phyloP scores from a whole-genome alignment of 768 basidiomycete genomes.

The Auriscalpium orientale region DNA sequence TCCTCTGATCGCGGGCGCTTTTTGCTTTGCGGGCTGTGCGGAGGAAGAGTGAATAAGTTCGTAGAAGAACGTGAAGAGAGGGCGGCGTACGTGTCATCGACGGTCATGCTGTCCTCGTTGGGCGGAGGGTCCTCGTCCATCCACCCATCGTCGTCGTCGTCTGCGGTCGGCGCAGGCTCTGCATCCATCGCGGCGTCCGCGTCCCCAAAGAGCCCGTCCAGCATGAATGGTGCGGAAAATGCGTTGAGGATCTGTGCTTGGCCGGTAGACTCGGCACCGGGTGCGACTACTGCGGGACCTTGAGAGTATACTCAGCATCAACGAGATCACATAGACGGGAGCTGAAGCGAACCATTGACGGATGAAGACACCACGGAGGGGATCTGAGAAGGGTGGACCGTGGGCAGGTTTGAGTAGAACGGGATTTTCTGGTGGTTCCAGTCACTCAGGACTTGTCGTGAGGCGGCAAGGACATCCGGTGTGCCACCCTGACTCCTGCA shows the following conservation, averaged over 20 bases:
- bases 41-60: not conserved
- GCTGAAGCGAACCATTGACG: conserved; percentile 3
- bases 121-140: not conserved
- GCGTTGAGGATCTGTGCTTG: conserved; percentile 69
- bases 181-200: conserved; percentile 69
- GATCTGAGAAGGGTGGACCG: conserved; percentile 68
- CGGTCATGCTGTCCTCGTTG: not conserved
- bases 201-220: conserved; percentile 72
- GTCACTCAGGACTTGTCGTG: conserved; percentile 76
- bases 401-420: conserved; percentile 76
- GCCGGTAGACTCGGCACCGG: conserved; percentile 74
- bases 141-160: conserved; percentile 3
- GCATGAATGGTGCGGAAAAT: conserved; percentile 73
- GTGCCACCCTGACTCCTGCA: conserved; percentile 19
- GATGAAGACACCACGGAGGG: conserved; percentile 39
- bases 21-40: not conserved
- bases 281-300: conserved; percentile 33
- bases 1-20: conserved; percentile 5
- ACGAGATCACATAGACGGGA: not conserved
- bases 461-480: conserved; percentile 77
- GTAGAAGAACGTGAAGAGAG: no score
- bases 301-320: not conserved
- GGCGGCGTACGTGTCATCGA: not conserved
- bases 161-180: conserved; percentile 17
- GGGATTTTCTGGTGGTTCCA: conserved; percentile 98